Conservation (phyloP, 2,329 filamentous ascomycete species). For the Fusarium staphyleae region DNA sequence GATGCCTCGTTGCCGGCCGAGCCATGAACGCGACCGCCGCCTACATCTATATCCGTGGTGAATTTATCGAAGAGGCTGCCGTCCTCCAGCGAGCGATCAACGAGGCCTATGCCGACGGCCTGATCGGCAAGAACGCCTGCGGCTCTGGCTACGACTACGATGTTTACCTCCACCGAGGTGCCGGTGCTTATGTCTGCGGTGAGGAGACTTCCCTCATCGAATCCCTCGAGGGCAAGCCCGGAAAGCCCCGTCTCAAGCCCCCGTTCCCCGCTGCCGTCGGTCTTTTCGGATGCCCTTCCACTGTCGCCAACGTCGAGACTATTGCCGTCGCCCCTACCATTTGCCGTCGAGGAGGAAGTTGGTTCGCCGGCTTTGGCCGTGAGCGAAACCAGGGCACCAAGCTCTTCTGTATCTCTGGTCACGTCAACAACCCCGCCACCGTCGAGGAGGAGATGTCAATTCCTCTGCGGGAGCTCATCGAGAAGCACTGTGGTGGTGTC, state of each 20-base stretch:
- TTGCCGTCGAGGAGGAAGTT: slow-evolving; percentile 86
- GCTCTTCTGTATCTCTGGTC: slow-evolving; percentile 96
- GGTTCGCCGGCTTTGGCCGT: slow-evolving; percentile 94
- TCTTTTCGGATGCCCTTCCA: slow-evolving; percentile 97
- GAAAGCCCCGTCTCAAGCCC: slow-evolving; percentile 98
- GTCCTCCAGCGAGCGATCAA: slow-evolving; percentile 95
- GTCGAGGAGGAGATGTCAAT: slow-evolving; percentile 99
- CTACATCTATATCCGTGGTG: slow-evolving; percentile 99
- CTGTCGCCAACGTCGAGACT: slow-evolving; percentile 98
- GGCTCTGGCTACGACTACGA: slow-evolving; percentile 97
- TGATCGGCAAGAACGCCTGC: slow-evolving; percentile 98
- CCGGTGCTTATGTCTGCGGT: slow-evolving; percentile 96
- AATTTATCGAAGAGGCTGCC: slow-evolving; percentile 95
- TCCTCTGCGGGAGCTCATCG: slow-evolving; percentile 91
- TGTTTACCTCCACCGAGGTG: slow-evolving; percentile 94
- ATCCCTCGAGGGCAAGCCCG: slow-evolving; percentile 96
- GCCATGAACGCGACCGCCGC: slow-evolving; percentile 99
- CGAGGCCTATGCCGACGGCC: slow-evolving; percentile 91
- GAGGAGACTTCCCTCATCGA: slow-evolving; percentile 99
- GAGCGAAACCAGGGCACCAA: slow-evolving; percentile 98
- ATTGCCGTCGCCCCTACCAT: slow-evolving; percentile 95
- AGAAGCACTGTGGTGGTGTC: slow-evolving; percentile 97
- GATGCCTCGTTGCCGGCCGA: slow-evolving; percentile 92
- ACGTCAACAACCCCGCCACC: slow-evolving; percentile 98
- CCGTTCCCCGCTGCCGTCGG: slow-evolving; percentile 97